Evolutionary conservation across 768 basidiomycete species (phyloP), one percentile per base, ranked within the genome.

Genomic region (Russula lepida): DNA sequence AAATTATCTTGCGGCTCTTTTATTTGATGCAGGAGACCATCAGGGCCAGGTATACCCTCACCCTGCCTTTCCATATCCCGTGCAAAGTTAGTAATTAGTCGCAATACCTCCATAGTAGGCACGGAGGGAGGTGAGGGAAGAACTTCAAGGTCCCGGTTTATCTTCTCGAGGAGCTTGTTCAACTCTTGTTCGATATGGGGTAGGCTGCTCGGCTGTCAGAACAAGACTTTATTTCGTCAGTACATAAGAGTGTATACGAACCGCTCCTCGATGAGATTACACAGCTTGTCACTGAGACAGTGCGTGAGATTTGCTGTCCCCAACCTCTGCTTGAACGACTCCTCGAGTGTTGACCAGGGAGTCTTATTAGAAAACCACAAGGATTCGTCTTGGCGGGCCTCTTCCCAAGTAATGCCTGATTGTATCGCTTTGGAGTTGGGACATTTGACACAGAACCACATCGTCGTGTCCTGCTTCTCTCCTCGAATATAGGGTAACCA

Each of bases 131-230:
- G 76, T 28, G 70, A 76, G 0, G 86, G 85, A 0, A 81, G 71
- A 23, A 52, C 23, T 0, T 61, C 48, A 0, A 79, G 47, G 3
- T 66, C 69, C 0, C 67, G 56, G 1, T 78, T 74, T 0, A 81
- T 78, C 7, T 67, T 71, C 0, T 68, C 62, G 0, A 86, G 77
- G 0, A 77, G 71, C 0, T 69, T 72, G 25, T 79, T 75, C 27
- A 88, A 69, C 60, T 88, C 86, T 0, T 80, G 75, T 53, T 82
- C 79, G 12, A 88, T 82, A 61, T 79, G 71, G 0, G 88, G 86
- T 0, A 89, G 75, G 48, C 88, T 89, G 57, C 21, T 15, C 2
- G 12, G 49, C 32, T 11, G 30, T 58, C 35, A 41, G 50, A 21
- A 15, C 4, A 54, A 35, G 17, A 0, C 12, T 17, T 37, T 6